phyloP scores from a whole-genome alignment of 805 yeast genomes.

The Candida railenensis region DNA sequence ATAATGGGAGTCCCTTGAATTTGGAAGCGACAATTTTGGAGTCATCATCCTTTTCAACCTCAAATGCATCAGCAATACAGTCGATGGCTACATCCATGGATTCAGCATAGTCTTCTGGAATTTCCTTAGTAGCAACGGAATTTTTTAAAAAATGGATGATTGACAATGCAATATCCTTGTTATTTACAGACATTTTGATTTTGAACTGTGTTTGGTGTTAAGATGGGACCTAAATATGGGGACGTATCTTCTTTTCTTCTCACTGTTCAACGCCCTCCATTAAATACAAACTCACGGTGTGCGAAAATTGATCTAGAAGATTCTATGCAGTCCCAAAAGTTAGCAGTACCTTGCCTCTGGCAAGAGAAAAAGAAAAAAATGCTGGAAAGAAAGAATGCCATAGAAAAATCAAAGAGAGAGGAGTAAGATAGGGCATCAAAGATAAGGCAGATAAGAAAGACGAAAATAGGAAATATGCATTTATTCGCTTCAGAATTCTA shows the following conservation, averaged over 20 bases:
- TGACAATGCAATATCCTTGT: slow-evolving; percentile 67
- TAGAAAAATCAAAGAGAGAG: neutral
- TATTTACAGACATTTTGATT: slow-evolving; percentile 43
- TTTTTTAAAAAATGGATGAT: slow-evolving; percentile 69
- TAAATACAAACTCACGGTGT: neutral
- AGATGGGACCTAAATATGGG: no score
- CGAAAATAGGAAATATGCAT: no score
- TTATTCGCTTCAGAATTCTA: no score
- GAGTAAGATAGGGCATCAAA: no score
- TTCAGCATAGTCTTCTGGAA: slow-evolving; percentile 78
- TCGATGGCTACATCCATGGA: slow-evolving; percentile 93
- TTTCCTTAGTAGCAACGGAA: slow-evolving; percentile 57
- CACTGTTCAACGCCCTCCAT: no score
- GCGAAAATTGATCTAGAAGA: slow-evolving; percentile 4
- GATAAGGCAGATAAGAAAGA: no score
- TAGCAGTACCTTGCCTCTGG: no score
- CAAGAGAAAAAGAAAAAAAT: neutral
- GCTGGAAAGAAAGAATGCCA: neutral
- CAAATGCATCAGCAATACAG: slow-evolving; percentile 86
- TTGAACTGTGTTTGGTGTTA: neutral
- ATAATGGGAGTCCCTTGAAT: slow-evolving; percentile 49
- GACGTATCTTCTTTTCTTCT: no score
- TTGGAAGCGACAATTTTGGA: slow-evolving; percentile 29
- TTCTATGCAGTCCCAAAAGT: slow-evolving; percentile 5
- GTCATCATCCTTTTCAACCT: slow-evolving; percentile 54